phyloP scores from a whole-genome alignment of 2,329 filamentous ascomycete genomes.

The Dactylellina drechsleri region DNA sequence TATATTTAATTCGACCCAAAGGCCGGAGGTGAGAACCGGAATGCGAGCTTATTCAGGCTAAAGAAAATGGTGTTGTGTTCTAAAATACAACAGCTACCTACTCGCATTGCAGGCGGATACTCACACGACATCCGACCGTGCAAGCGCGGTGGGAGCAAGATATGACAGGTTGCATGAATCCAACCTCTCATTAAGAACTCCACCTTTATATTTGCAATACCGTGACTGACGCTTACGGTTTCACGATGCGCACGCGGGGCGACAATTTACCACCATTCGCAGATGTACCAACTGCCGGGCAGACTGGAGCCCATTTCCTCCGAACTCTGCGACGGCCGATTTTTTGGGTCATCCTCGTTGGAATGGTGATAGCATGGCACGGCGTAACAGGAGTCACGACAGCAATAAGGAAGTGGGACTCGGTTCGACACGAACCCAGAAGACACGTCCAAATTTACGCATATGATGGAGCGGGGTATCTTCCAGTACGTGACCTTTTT shows the following conservation, averaged over 20 bases:
- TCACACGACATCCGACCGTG: not conserved
- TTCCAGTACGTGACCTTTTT: constrained; percentile 12
- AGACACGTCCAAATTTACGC: constrained; percentile 40
- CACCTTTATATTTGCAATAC: not conserved
- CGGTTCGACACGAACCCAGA: constrained; percentile 25
- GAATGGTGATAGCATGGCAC: constrained; percentile 50
- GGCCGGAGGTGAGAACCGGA: no score
- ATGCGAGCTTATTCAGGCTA: not conserved
- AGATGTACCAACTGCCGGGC: constrained; percentile 34
- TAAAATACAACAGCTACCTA: not conserved
- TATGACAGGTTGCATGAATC: constrained; percentile 3
- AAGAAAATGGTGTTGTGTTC: not conserved
- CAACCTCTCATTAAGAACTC: not conserved
- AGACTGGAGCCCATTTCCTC: constrained; percentile 45
- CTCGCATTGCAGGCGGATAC: not conserved
- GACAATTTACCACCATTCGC: constrained; percentile 49
- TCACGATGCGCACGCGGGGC: constrained; percentile 41
- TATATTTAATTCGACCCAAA: no score
- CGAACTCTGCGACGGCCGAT: constrained; percentile 46
- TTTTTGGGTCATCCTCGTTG: constrained; percentile 45
- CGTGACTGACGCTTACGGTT: not conserved
- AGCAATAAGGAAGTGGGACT: constrained; percentile 43
- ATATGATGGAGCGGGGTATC: constrained; percentile 33
- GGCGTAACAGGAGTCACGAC: constrained; percentile 49
- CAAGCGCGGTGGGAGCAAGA: not conserved